Conservation (phyloP, 345 rosid species). For the Cardamine resedifolia region DNA sequence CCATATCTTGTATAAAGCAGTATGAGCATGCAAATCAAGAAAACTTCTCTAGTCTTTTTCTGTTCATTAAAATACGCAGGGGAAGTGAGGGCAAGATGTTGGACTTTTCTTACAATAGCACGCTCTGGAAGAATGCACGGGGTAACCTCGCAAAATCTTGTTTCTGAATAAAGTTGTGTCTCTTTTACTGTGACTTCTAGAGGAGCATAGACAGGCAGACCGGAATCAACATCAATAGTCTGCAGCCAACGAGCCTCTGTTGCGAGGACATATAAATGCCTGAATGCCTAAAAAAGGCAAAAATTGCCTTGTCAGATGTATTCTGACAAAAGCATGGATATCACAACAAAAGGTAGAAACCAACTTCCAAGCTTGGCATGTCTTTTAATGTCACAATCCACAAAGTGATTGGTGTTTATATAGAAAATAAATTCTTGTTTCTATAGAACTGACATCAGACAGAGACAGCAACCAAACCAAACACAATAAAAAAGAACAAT, state of each 20-base stretch:
- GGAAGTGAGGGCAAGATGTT: slow-evolving; percentile 11
- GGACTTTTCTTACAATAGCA: slow-evolving; percentile 64
- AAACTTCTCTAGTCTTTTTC: background rate
- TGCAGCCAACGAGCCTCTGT: slow-evolving; percentile 97
- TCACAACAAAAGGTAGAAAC: slow-evolving; percentile 22
- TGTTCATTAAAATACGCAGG: slow-evolving; percentile 9
- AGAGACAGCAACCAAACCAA: slow-evolving; percentile 16
- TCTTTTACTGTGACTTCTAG: slow-evolving; percentile 78
- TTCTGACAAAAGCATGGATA: slow-evolving; percentile 15
- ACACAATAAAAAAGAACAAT: background rate
- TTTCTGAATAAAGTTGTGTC: slow-evolving; percentile 84
- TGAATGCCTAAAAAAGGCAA: slow-evolving; percentile 70
- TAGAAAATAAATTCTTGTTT: background rate
- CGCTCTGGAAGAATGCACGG: slow-evolving; percentile 98
- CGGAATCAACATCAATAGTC: slow-evolving; percentile 94
- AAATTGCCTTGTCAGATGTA: slow-evolving; percentile 16
- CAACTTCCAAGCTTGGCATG: slow-evolving; percentile 26
- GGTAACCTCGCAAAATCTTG: slow-evolving; percentile 82
- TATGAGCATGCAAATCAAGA: slow-evolving; percentile 8
- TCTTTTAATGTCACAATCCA: slow-evolving; percentile 11
- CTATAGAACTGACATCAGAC: background rate
- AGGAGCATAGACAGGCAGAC: slow-evolving; percentile 92
- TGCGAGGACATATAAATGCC: slow-evolving; percentile 95
- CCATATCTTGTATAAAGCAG: background rate
- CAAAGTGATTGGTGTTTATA: slow-evolving; percentile 16